Conservation (phyloP, 2,329 filamentous ascomycete genomes). For the Penicillium oxalicum region DNA sequence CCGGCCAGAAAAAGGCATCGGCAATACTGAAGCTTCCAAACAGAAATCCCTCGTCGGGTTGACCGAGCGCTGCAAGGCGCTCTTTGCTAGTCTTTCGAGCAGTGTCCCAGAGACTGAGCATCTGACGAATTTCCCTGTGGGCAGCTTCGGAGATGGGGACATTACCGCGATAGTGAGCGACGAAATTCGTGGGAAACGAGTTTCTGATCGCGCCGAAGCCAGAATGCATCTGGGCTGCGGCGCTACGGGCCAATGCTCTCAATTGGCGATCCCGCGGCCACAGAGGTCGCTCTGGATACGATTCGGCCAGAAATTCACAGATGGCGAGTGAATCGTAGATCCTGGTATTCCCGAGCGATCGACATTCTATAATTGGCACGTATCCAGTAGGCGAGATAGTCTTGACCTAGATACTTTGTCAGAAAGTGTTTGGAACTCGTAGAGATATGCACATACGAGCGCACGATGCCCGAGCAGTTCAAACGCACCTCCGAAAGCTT, state of each 20-base stretch:
- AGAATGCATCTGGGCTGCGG: slow-evolving; percentile 32
- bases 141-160: slow-evolving; percentile 24
- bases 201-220: slow-evolving; percentile 25
- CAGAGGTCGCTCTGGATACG: slow-evolving; percentile 23
- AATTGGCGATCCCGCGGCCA: slow-evolving; percentile 31
- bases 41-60: slow-evolving; percentile 31
- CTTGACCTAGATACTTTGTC: slow-evolving; percentile 15
- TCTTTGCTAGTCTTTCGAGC: slow-evolving; percentile 20
- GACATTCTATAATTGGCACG: slow-evolving; percentile 25
- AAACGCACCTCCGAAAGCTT: slow-evolving; percentile 21
- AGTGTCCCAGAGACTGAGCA: slow-evolving; percentile 26
- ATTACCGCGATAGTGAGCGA: slow-evolving; percentile 28
- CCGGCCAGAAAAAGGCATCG: slow-evolving; percentile 37
- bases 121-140: slow-evolving; percentile 19
- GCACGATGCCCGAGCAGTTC: not conserved
- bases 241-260: slow-evolving; percentile 28
- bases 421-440: not conserved
- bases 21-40: slow-evolving; percentile 35
- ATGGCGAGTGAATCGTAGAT: slow-evolving; percentile 30
- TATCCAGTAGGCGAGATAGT: slow-evolving; percentile 25
- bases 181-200: slow-evolving; percentile 25
- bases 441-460: not conserved
- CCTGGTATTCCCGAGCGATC: slow-evolving; percentile 17
- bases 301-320: slow-evolving; percentile 31
- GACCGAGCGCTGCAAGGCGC: slow-evolving; percentile 19